Conservation (phyloP, 441 rosid species). For the Viola pubescens region DNA sequence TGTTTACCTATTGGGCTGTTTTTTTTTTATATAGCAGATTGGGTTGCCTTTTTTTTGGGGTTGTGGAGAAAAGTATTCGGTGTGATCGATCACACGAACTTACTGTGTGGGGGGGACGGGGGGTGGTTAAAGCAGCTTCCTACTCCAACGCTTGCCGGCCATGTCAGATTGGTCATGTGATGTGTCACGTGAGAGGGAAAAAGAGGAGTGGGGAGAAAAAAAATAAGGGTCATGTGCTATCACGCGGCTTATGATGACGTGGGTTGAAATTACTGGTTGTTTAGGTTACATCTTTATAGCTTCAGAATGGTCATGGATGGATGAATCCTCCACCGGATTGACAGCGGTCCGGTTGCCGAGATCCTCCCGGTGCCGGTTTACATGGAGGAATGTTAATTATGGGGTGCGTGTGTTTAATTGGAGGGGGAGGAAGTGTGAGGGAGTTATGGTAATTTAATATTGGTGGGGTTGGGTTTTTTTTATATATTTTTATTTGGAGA, state of each 20-base stretch:
- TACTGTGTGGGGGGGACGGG: too few species aligned
- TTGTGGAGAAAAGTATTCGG: not conserved
- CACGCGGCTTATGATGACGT: conserved; percentile 13
- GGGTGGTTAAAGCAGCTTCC: not conserved
- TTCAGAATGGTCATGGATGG: not conserved
- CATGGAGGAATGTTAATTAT: too few species aligned
- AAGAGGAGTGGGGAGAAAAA: not conserved
- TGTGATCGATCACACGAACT: not conserved
- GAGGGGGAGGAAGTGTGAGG: too few species aligned
- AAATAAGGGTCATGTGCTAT: conserved; percentile 11
- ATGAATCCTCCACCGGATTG: not conserved
- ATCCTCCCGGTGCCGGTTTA: too few species aligned
- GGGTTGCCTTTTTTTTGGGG: not conserved
- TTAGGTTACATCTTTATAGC: not conserved
- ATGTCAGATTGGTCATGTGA: conserved; percentile 26
- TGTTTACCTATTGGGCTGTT: not conserved
- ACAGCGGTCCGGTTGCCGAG: not conserved
- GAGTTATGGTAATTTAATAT: not conserved
- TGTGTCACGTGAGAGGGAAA: conserved; percentile 8
- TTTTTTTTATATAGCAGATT: not conserved
- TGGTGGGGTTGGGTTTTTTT: not conserved
- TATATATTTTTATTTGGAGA: not conserved
- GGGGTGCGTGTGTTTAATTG: too few species aligned
- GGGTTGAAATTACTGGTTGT: not conserved
- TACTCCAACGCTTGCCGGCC: conserved; percentile 16